phyloP scores from a whole-genome alignment of 2,329 filamentous ascomycete species.

The Arachnopeziza araneosa region DNA sequence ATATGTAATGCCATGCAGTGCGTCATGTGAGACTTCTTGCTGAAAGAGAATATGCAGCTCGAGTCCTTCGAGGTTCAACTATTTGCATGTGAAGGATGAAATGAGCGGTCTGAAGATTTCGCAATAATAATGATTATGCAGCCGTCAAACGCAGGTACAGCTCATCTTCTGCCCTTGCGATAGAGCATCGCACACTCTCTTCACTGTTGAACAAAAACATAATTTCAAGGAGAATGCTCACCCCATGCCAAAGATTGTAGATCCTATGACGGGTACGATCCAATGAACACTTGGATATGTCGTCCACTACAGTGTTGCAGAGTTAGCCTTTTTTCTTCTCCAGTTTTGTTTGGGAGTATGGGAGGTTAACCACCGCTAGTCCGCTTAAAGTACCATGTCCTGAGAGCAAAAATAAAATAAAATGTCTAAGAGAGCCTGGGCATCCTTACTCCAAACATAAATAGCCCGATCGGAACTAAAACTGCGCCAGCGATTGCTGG shows the following conservation, averaged over 20 bases:
- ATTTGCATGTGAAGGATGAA: not conserved
- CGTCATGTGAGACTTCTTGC: not conserved
- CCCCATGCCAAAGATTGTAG: conserved; percentile 64
- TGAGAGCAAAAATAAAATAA: too few relatives aligned
- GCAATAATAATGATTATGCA: not conserved
- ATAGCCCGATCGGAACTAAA: conserved; percentile 74
- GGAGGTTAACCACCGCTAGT: not conserved
- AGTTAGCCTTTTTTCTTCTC: not conserved
- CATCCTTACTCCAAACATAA: conserved; percentile 61
- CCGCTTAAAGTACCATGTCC: not conserved
- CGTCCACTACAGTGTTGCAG: conserved; percentile 51
- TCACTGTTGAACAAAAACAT: conserved; percentile 1
- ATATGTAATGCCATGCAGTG: conserved; percentile 1
- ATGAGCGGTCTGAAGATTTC: not conserved
- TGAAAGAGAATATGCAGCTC: not conserved
- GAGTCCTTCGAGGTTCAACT: not conserved
- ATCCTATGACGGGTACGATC: conserved; percentile 71
- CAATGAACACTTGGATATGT: conserved; percentile 69
- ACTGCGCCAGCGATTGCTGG: conserved; percentile 69
- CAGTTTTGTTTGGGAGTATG: not conserved
- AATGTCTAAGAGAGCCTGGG: too few relatives aligned
- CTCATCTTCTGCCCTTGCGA: conserved; percentile 15
- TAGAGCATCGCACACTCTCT: conserved; percentile 8
- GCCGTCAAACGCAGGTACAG: conserved; percentile 19
- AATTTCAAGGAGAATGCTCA: conserved; percentile 39